Conservation (phyloP, 2,329 filamentous ascomycete genomes). For the Apiospora malaysiana region DNA sequence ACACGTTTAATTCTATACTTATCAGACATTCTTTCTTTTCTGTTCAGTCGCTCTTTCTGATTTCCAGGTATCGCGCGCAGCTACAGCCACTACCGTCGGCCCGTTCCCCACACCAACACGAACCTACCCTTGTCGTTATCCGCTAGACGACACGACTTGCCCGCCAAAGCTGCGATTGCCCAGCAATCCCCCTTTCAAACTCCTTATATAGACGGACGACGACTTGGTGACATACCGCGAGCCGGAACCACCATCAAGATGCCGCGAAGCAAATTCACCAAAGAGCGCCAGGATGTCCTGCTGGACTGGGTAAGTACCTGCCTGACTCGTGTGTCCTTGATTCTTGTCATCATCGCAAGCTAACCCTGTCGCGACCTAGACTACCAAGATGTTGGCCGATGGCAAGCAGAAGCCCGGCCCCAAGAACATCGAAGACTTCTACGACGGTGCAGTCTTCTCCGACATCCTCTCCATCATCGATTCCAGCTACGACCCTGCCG, state of each 20-base stretch:
- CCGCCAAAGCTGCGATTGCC: not conserved
- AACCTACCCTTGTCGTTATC: slow-evolving; percentile 1
- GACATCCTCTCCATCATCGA: slow-evolving; percentile 65
- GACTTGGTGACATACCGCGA: not conserved
- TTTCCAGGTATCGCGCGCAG: not conserved
- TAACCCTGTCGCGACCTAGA: slow-evolving; percentile 28
- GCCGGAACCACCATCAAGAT: slow-evolving; percentile 22
- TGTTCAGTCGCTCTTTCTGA: not conserved
- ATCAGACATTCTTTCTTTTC: not conserved
- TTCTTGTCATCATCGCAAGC: not conserved
- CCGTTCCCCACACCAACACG: slow-evolving; percentile 6
- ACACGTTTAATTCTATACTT: slow-evolving; percentile 1
- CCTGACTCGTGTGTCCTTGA: slow-evolving; percentile 37
- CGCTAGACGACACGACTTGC: slow-evolving; percentile 7
- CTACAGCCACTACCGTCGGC: slow-evolving; percentile 7
- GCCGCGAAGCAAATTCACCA: slow-evolving; percentile 23
- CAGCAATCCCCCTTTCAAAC: not conserved
- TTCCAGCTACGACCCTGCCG: slow-evolving; percentile 58
- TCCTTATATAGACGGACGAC: slow-evolving; percentile 4
- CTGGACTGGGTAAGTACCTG: slow-evolving; percentile 24
- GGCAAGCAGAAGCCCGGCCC: slow-evolving; percentile 40
- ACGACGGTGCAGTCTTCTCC: slow-evolving; percentile 60
- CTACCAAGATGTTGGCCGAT: slow-evolving; percentile 36
- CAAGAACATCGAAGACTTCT: slow-evolving; percentile 56
- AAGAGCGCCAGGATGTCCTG: slow-evolving; percentile 26